Evolutionary conservation across 805 yeast genomes (phyloP).

Genomic region (Gaillardinia entomophila): DNA sequence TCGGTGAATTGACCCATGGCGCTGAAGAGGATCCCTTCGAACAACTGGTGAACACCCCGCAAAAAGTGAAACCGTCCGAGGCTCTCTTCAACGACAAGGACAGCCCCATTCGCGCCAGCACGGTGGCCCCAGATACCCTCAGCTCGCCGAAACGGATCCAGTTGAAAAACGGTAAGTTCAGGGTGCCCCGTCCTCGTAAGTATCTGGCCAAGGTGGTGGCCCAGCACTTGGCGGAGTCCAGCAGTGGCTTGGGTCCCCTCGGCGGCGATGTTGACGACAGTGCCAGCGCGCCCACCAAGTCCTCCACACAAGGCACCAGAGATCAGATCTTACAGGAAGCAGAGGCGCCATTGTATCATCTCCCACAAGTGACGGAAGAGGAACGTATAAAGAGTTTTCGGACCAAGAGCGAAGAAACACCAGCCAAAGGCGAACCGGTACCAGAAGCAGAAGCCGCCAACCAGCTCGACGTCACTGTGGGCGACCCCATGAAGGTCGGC

Average conservation of each 20-base stretch:
- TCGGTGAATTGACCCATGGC: constrained; percentile 40
- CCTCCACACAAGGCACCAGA: constrained; percentile 12
- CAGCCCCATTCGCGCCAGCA: constrained; percentile 18
- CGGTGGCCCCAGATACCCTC: neutral
- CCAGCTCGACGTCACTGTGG: constrained; percentile 62
- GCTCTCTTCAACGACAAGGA: constrained; percentile 30
- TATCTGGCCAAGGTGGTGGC: constrained; percentile 23
- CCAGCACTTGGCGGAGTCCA: constrained; percentile 17
- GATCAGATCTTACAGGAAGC: constrained; percentile 38
- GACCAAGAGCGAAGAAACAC: constrained; percentile 3
- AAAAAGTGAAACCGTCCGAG: constrained; percentile 12
- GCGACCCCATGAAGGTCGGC: constrained; percentile 89
- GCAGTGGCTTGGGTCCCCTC: constrained; percentile 4
- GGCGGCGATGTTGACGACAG: constrained; percentile 2
- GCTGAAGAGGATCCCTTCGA: constrained; percentile 13
- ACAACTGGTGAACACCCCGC: constrained; percentile 6
- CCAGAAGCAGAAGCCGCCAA: constrained; percentile 11
- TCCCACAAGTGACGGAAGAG: constrained; percentile 16
- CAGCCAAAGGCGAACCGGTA: neutral
- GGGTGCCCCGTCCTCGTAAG: constrained; percentile 25
- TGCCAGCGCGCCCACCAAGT: constrained; percentile 14
- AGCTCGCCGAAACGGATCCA: constrained; percentile 5
- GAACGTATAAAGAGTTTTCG: constrained; percentile 7
- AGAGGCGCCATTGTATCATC: constrained; percentile 51
- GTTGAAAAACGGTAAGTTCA: constrained; percentile 23